Conservation (phyloP, 768 basidiomycete species). For the Galerina marginata region DNA sequence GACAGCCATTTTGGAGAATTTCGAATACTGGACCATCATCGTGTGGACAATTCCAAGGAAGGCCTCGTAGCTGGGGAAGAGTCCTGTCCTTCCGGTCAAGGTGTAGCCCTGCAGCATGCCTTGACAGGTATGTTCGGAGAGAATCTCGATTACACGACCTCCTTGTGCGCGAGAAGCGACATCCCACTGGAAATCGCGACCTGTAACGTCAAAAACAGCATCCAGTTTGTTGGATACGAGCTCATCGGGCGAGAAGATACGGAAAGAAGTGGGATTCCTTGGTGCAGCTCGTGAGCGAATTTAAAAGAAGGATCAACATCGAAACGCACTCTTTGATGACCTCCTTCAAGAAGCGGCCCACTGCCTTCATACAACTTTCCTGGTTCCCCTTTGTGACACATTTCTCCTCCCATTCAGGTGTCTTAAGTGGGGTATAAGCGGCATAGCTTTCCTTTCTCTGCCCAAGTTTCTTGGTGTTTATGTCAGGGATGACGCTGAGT, state of each 20-base stretch:
- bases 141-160: constrained; percentile 87
- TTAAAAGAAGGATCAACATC: neutral
- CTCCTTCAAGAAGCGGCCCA: constrained; percentile 60
- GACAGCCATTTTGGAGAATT: constrained; percentile 82
- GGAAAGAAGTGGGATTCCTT: constrained; percentile 78
- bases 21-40: constrained; percentile 90
- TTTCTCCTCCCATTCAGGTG: constrained; percentile 69
- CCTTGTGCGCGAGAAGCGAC: constrained; percentile 65
- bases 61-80: constrained; percentile 92
- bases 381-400: constrained; percentile 58
- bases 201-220: constrained; percentile 69
- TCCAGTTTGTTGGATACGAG: constrained; percentile 89
- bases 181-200: constrained; percentile 90
- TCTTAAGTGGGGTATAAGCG: constrained; percentile 61
- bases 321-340: constrained; percentile 57
- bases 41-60: constrained; percentile 91
- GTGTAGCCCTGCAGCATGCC: constrained; percentile 94
- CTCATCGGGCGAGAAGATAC: constrained; percentile 93
- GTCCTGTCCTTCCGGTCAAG: constrained; percentile 81
- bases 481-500: constrained; percentile 61
- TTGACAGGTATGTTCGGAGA: constrained; percentile 88
- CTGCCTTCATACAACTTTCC: constrained; percentile 78
- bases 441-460: constrained; percentile 72
- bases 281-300: neutral
- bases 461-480: constrained; percentile 67